Percentiles rank a stretch among this genome's conserved stretches.
phyloP scores from a whole-genome alignment of 1,284 basidiomycete genomes.

The Flammula alnicola region DNA sequence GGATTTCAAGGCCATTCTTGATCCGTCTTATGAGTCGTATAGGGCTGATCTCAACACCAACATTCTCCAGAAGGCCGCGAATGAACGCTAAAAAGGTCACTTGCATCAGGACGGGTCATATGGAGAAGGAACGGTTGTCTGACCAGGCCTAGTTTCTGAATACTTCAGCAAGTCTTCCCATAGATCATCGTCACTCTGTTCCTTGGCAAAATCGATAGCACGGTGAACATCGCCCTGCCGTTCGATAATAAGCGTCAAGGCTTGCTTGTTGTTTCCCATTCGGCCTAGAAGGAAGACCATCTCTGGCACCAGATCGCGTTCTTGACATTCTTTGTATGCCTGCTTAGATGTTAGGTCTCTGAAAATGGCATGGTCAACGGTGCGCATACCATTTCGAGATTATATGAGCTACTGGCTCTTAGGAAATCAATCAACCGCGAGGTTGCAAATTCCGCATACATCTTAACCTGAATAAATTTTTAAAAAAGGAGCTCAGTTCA shows the following conservation, averaged over 20 bases:
- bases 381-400: conserved; percentile 75
- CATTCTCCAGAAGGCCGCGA: conserved; percentile 91
- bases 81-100: conserved; percentile 75
- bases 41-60: conserved; percentile 95
- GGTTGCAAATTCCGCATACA: conserved; percentile 91
- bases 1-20: conserved; percentile 95
- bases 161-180: conserved; percentile 97
- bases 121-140: conserved; percentile 21
- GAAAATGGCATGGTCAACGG: not conserved
- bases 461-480: conserved; percentile 61
- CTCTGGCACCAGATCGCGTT: conserved; percentile 88
- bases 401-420: conserved; percentile 91
- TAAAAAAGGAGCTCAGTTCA: not conserved
- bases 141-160: conserved; percentile 90
- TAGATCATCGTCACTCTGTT: conserved; percentile 95
- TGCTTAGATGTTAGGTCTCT: conserved; percentile 33
- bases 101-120: not conserved
- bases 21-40: conserved; percentile 93
- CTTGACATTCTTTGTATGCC: conserved; percentile 89
- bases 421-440: conserved; percentile 87
- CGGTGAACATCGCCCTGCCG: conserved; percentile 91
- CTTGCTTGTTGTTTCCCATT: conserved; percentile 97
- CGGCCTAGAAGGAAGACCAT: conserved; percentile 98
- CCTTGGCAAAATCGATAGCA: conserved; percentile 98
- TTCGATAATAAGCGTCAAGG: conserved; percentile 94